Evolutionary conservation across 1,284 basidiomycete genomes (phyloP).

Genomic region (Acaromyces ingoldii): DNA sequence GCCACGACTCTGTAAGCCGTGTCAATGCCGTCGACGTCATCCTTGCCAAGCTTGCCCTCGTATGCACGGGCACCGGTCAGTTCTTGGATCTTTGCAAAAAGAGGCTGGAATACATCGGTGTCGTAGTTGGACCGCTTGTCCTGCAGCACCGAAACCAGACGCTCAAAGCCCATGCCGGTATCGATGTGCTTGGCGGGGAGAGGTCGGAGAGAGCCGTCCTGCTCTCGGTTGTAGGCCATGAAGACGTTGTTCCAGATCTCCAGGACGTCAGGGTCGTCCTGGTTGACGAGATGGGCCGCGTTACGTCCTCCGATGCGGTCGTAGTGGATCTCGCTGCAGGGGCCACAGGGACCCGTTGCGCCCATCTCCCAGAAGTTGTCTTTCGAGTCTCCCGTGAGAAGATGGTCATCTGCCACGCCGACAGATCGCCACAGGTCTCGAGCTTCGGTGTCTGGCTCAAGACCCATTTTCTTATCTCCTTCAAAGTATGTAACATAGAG

Average conservation of each 20-base stretch:
- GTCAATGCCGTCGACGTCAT: constrained; percentile 89
- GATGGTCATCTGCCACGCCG: constrained; percentile 81
- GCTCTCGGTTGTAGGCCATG: constrained; percentile 96
- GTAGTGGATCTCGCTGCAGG: constrained; percentile 95
- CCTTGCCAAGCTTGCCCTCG: constrained; percentile 82
- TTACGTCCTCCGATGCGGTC: constrained; percentile 92
- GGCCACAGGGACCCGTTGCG: constrained; percentile 92
- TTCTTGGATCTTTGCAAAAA: constrained; percentile 82
- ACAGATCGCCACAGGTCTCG: constrained; percentile 77
- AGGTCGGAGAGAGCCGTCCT: constrained; percentile 70
- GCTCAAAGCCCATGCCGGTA: constrained; percentile 98
- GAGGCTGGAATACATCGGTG: constrained; percentile 87
- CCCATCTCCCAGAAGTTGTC: constrained; percentile 99
- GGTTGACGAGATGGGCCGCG: constrained; percentile 84
- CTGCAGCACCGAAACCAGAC: constrained; percentile 88
- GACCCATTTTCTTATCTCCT: constrained; percentile 77
- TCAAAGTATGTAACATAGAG: constrained; percentile 98
- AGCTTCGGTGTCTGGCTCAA: constrained; percentile 80
- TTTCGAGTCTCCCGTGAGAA: constrained; percentile 88
- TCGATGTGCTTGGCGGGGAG: constrained; percentile 94
- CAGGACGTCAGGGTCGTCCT: constrained; percentile 89
- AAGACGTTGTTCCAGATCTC: constrained; percentile 99
- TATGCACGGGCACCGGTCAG: constrained; percentile 84
- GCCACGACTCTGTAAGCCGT: constrained; percentile 96
- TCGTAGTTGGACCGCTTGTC: constrained; percentile 93